These are phyloP conservation scores for Lagenidium giganteum DNA, from an alignment of 352 stramenopile species.

Conservation along the genomic window DNA sequence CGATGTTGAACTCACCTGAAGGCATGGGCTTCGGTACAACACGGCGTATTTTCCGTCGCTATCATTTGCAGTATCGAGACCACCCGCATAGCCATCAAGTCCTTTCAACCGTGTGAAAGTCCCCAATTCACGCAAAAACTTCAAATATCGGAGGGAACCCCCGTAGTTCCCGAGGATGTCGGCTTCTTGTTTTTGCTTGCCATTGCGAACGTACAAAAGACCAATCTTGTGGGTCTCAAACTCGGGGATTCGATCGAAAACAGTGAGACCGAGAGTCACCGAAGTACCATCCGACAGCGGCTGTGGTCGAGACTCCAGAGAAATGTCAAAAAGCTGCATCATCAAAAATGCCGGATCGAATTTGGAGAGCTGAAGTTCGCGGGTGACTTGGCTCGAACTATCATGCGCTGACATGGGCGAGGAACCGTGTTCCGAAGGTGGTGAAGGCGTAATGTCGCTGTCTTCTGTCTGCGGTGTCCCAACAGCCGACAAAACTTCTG, in stretches of 20 bases:
- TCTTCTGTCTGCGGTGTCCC: too few relatives aligned
- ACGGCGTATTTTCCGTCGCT: conserved; percentile 76
- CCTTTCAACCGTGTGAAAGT: conserved; percentile 63
- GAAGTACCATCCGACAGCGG: conserved; percentile 48
- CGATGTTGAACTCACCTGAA: conserved; percentile 36
- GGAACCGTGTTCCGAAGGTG: too few relatives aligned
- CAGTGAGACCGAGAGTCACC: conserved; percentile 55
- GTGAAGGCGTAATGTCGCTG: too few relatives aligned
- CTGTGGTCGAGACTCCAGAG: conserved; percentile 43
- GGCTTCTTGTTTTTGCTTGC: conserved; percentile 49
- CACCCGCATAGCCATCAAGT: conserved; percentile 62
- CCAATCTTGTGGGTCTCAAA: conserved; percentile 88
- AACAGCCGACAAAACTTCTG: too few relatives aligned
- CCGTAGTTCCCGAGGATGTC: conserved; percentile 72
- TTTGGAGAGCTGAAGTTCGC: not conserved
- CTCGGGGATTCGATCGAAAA: conserved; percentile 75
- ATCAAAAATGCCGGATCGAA: conserved; percentile 74
- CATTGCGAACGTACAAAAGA: conserved; percentile 60
- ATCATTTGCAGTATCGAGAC: conserved; percentile 61
- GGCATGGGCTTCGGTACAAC: conserved; percentile 58
- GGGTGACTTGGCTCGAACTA: not conserved
- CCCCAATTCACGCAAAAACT: conserved; percentile 67
- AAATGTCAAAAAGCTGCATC: conserved; percentile 79
- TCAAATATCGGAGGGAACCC: conserved; percentile 68
- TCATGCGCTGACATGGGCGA: conserved; percentile 37